Conservation (phyloP, 257 asterid species). For the Forsythia viridissima region DNA sequence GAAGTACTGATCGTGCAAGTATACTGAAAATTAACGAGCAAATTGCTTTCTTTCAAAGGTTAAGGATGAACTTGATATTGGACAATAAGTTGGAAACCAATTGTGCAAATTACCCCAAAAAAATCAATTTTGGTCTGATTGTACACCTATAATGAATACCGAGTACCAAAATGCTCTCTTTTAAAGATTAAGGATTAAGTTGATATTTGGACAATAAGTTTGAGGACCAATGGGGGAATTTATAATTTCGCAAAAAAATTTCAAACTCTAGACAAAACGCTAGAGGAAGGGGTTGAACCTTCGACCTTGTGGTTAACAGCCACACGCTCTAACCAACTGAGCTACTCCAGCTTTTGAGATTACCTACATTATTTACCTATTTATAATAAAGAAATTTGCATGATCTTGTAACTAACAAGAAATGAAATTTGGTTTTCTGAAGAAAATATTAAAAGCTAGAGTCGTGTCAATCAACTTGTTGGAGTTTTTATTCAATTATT, state of each 20-base stretch:
- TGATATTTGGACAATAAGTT: neutral
- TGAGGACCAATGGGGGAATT: neutral
- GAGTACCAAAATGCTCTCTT: neutral
- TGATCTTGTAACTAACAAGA: no score
- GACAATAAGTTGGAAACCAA: neutral
- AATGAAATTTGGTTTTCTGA: no score
- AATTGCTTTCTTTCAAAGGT: neutral
- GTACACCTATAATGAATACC: neutral
- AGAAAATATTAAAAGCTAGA: no score
- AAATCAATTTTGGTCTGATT: no score
- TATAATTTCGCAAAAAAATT: neutral
- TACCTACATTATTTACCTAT: no score
- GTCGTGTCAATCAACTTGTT: no score
- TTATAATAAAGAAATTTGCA: no score
- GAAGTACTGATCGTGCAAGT: neutral
- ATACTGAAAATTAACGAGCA: no score
- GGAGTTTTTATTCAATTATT: no score
- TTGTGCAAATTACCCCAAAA: neutral
- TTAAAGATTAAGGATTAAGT: neutral
- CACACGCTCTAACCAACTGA: slow-evolving; percentile 99
- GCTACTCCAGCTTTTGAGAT: slow-evolving; percentile 69
- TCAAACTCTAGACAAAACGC: neutral
- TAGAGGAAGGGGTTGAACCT: slow-evolving; percentile 76
- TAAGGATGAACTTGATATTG: neutral
- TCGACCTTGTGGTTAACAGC: slow-evolving; percentile 99